Conservation (phyloP, 495 filamentous ascomycete genomes). For the Lasiosphaeria miniovina region DNA sequence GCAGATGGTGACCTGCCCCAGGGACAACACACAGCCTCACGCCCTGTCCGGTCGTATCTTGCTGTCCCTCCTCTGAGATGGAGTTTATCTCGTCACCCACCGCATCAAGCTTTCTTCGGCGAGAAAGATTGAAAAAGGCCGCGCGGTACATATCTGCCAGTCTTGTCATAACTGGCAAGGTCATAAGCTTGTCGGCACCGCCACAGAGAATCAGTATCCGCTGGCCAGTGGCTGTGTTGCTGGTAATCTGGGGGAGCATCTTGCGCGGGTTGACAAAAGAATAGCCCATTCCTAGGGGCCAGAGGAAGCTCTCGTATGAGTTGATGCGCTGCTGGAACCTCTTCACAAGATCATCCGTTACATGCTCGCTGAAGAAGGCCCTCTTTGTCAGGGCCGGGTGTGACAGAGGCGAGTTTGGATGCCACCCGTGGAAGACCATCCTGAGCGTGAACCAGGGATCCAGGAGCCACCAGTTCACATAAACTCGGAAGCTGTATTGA, state of each 20-base stretch:
- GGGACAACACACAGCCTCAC: conserved; percentile 36
- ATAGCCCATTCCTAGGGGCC: conserved; percentile 42
- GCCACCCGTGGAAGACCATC: conserved; percentile 40
- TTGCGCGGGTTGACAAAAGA: conserved; percentile 35
- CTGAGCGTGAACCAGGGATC: conserved; percentile 45
- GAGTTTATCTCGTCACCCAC: conserved; percentile 57
- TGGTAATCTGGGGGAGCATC: conserved; percentile 33
- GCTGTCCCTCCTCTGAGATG: conserved; percentile 15
- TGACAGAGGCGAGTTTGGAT: conserved; percentile 48
- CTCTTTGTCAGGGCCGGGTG: conserved; percentile 38
- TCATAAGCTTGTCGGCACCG: conserved; percentile 30
- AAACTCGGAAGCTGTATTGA: conserved; percentile 31
- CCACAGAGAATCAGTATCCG: conserved; percentile 41
- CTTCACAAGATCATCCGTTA: conserved; percentile 27
- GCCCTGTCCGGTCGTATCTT: conserved; percentile 22
- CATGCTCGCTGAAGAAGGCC: conserved; percentile 41
- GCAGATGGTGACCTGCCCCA: conserved; percentile 43
- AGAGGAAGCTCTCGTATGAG: conserved; percentile 45
- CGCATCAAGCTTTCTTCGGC: conserved; percentile 80
- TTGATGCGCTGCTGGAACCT: conserved; percentile 35
- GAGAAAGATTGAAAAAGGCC: conserved; percentile 49
- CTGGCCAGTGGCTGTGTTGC: conserved; percentile 8
- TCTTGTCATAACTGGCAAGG: conserved; percentile 25
- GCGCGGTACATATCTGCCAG: conserved; percentile 47
- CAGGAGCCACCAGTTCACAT: conserved; percentile 41